phyloP scores from a whole-genome alignment of 805 yeast genomes.

The Kregervanrija delftensis region DNA sequence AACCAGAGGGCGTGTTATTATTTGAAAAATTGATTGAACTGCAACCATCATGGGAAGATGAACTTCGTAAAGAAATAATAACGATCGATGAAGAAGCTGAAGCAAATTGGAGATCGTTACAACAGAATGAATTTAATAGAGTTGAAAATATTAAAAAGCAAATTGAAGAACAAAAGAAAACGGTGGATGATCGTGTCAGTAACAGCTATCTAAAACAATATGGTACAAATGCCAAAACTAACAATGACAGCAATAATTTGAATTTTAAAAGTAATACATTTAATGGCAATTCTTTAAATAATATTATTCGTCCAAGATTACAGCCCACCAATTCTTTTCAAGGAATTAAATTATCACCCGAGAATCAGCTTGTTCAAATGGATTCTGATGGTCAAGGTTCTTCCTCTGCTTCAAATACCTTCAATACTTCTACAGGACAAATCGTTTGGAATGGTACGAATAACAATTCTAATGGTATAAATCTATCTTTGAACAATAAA shows the following conservation, averaged over 20 bases:
- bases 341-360: conserved; percentile 12
- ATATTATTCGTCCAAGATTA: conserved; percentile 5
- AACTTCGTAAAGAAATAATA: conserved; percentile 22
- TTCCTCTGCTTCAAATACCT: no score
- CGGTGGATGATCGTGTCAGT: conserved; percentile 20
- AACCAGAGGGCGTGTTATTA: conserved; percentile 20
- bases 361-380: conserved; percentile 10
- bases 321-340: conserved; percentile 4
- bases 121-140: conserved; percentile 29
- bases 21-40: conserved; percentile 18
- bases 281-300: conserved; percentile 7
- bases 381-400: not conserved
- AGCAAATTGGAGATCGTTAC: conserved; percentile 33
- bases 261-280: conserved; percentile 8
- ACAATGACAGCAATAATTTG: conserved; percentile 1
- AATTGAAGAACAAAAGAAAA: conserved; percentile 12
- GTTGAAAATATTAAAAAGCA: conserved; percentile 22
- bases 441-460: conserved; percentile 5
- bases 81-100: conserved; percentile 29
- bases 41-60: conserved; percentile 27
- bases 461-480: conserved; percentile 4
- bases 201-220: conserved; percentile 13
- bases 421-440: no score
- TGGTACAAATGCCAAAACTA: conserved; percentile 14
- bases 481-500: conserved; percentile 1